Base-by-base conservation (phyloP, 208 protist species). In the Trypanosoma boissoni region DNA sequence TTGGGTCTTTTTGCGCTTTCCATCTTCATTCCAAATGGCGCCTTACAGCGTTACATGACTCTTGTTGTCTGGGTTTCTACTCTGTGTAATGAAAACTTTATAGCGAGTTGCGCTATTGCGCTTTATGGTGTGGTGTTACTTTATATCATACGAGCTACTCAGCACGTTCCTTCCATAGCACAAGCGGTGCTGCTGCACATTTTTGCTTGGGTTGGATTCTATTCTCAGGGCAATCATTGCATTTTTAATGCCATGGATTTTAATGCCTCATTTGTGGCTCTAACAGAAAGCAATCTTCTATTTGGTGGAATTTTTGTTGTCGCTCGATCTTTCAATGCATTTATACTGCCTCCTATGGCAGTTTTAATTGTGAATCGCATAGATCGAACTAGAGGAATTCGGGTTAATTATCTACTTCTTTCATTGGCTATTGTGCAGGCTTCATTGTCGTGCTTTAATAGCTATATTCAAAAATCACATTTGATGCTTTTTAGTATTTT, bases 401-500 rank as follows among this genome's bases (percentile, higher is more conserved):
- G 72, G 12, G 36, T 80, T 3, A 44, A 73, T n/a, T 59, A 71
- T 27, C 21, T 76, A 31, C 58, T 91, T 12, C 21, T 80, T 5
- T 63, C 76, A 29, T 34, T 85, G 1, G 42, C 68, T 20, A 36
- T 88, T 29, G 26, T 72, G 26, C 72, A 83, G 49, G 77, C 72
- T 0, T 64, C 80, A 0, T 28, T 82, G 5, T 77, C 78, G 0
- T 76, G 58, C 34, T 72, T 92, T 36, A 85, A 77, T 56, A 76
- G 62, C 12, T 86, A 81, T 51, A 74, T 90, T 37, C 76, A 86
- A 48, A 77, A 85, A 63, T 67, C 68, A 0, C 88, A 95, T 65
- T 61, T 95, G 7, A 92, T 95, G 88, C 56, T 93, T 16, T 95
- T 74, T 48, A 67, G 81, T n/a, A 86, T 95, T 29, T 95, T 95